Evolutionary conservation across 225 moss, liverwort and hornwort species (phyloP).

Genomic region (Thuidium tamariscinum): DNA sequence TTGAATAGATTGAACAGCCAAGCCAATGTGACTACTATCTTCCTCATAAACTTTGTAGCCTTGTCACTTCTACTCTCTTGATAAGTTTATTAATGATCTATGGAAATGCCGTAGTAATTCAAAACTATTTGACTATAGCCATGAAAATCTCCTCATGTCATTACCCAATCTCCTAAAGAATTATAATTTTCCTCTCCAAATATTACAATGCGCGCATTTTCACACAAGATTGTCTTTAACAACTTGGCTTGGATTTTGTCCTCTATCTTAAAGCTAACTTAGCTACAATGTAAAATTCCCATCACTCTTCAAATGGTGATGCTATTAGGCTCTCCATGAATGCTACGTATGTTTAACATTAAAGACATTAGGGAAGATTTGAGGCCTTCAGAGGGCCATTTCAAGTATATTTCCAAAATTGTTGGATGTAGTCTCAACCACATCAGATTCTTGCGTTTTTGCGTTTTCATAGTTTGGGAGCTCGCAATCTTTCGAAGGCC

Average conservation of each 20-base stretch:
- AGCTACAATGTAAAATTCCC: fast-evolving
- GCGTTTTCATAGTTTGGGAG: no score
- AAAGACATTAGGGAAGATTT: no score
- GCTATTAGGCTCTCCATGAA: fast-evolving
- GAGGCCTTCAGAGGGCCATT: no score
- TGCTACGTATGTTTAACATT: not conserved
- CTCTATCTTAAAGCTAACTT: fast-evolving
- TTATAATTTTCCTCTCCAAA: fast-evolving
- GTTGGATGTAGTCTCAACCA: no score
- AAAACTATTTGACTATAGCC: not conserved
- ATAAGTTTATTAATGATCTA: not conserved
- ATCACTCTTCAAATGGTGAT: not conserved
- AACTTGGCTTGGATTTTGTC: not conserved
- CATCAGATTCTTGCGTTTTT: no score
- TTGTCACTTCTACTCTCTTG: not conserved
- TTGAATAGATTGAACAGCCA: not conserved
- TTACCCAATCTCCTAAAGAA: no score
- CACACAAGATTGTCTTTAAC: fast-evolving
- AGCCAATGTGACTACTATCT: no score
- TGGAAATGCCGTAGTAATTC: fast-evolving
- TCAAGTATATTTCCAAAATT: no score
- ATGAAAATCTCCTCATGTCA: fast-evolving
- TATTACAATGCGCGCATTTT: no score
- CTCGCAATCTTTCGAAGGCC: no score
- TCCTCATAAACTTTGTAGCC: fast-evolving